Evolutionary conservation across 495 filamentous ascomycete genomes (phyloP), one percentile per base, ranked within the genome.

Genomic region (Lophiostoma macrostomum): DNA sequence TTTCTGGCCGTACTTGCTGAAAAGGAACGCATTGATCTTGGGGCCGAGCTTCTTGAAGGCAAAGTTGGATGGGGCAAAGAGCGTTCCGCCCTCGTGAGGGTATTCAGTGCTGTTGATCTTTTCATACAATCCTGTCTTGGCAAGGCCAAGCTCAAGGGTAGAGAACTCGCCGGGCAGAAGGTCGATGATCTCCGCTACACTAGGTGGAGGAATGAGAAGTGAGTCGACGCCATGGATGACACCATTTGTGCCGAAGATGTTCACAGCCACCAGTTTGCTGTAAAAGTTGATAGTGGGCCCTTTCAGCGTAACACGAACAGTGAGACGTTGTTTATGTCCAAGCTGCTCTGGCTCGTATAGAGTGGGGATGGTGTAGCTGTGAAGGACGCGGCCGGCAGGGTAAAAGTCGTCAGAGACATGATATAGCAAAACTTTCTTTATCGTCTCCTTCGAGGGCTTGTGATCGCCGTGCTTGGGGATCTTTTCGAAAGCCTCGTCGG

Each of bases 1-100:
- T 56, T 80, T 77, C 50, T 71, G 69, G 1, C 90, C 90, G 31
- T 70, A 73, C n/a, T 74, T 67, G 57, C 79, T 81, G 71, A 94
- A 94, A 20, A 94, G 68, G 73, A 91, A 94, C 11, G 78, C 85
- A 59, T 88, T 91, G 39, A 81, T 76, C 47, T 64, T 70, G 1
- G 76, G 76, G 3, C 87, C 88, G 13, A 95, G 78, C 53, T 81
- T 78, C 60, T 74, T 62, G 72, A 88, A 95, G 39, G 87, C 88
- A 7, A 68, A 69, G 73, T 95, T 94, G 10, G 78, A 79, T 0
- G 90, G 90, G 0, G 83, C 83, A 61, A 93, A 90, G 36, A 88
- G 53, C 6, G 87, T 91, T 0, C 80, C 76, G 27, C 83, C 81
- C n/a, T 64, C 67, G 49, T 70, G 72, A 1, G 56, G 40, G 20